Percentiles rank a stretch among this genome's conserved stretches.
phyloP scores from a whole-genome alignment of 805 yeast species.

The Kluyveromyces nonfermentans region DNA sequence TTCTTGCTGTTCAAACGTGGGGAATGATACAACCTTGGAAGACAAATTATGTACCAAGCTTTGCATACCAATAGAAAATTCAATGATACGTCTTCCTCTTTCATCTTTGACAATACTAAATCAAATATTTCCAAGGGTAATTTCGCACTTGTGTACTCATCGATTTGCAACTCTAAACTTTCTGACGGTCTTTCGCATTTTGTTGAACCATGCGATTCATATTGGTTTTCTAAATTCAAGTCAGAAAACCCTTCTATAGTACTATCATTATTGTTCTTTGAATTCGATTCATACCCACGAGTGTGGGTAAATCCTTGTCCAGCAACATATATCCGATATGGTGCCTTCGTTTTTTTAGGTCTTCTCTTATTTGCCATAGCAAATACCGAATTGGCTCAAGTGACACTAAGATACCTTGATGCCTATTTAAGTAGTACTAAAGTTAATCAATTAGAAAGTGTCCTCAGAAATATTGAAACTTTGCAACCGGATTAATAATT shows the following conservation, averaged over 20 bases:
- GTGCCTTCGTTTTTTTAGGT: constrained; percentile 73
- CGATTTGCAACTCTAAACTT: not conserved
- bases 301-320: constrained; percentile 29
- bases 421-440: no score
- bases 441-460: no score
- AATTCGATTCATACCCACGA: constrained; percentile 32
- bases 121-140: constrained; percentile 45
- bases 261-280: constrained; percentile 7
- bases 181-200: not conserved
- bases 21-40: constrained; percentile 54
- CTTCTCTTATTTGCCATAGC: constrained; percentile 89
- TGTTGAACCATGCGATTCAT: not conserved
- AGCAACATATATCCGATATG: constrained; percentile 65
- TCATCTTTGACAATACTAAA: constrained; percentile 24
- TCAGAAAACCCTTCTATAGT: constrained; percentile 1
- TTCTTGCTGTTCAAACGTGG: constrained; percentile 62
- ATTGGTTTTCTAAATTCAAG: not conserved
- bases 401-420: no score
- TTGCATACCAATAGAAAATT: constrained; percentile 52
- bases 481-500: no score
- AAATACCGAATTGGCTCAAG: no score
- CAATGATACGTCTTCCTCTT: constrained; percentile 12
- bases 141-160: constrained; percentile 9
- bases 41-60: constrained; percentile 46
- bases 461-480: no score